Evolutionary conservation across 768 basidiomycete genomes (phyloP).

Genomic region (Tricholoma terreum): DNA sequence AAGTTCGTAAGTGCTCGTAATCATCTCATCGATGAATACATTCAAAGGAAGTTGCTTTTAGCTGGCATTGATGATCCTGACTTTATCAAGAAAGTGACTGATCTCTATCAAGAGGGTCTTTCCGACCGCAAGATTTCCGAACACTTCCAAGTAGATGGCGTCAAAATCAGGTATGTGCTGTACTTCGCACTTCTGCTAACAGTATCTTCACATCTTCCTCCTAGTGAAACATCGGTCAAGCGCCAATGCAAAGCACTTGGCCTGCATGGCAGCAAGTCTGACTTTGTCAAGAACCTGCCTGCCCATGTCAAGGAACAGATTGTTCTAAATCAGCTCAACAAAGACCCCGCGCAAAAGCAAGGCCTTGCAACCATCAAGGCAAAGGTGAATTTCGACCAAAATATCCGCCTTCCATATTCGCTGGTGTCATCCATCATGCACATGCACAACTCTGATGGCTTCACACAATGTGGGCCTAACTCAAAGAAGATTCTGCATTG

Average conservation of each 20-base stretch:
- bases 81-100: constrained; percentile 12
- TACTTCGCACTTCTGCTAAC: background rate
- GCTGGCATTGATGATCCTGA: constrained; percentile 12
- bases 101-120: constrained; percentile 14
- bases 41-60: constrained; percentile 7
- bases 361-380: constrained; percentile 17
- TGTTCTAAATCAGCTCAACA: constrained; percentile 20
- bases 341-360: constrained; percentile 15
- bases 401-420: constrained; percentile 10
- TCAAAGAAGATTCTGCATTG: constrained; percentile 2
- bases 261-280: background rate
- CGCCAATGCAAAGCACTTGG: background rate
- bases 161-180: constrained; percentile 15
- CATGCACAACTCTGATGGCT: background rate
- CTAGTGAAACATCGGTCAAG: background rate
- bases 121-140: constrained; percentile 16
- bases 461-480: constrained; percentile 2
- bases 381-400: constrained; percentile 15
- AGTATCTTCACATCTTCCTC: background rate
- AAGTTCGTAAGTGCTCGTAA: constrained; percentile 9
- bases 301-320: background rate
- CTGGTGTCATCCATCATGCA: constrained; percentile 8
- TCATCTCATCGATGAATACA: background rate
- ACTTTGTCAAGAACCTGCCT: background rate
- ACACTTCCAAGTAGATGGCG: constrained; percentile 11